Evolutionary conservation across 2,329 filamentous ascomycete genomes (phyloP), one percentile per base, ranked within the genome.

Genomic region (Trichoderma polysporum): DNA sequence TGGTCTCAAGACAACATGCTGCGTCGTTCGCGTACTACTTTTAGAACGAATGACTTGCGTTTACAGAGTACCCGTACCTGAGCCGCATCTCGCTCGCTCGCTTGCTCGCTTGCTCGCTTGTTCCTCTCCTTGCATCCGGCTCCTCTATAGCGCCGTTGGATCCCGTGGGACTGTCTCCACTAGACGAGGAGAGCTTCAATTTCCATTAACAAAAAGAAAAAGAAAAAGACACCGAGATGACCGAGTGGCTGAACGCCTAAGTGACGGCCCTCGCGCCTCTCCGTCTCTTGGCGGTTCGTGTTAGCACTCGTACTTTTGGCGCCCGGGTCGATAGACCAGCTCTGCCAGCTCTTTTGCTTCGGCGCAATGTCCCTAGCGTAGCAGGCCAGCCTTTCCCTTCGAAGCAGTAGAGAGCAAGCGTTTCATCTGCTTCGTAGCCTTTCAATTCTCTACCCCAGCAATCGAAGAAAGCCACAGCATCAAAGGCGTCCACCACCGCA

Each of bases 71-170:
- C 58, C 45, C 45, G 31, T 39, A 5, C 41, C 35, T 37, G 33
- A 57, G 45, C 58, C 25, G 45, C 58, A 52, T 35, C 59, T 52
- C 45, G 59, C 59, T 62, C 59, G 39, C 56, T 45, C n/a, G n/a
- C n/a, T n/a, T n/a, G n/a, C n/a, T n/a, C 41, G 50, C 50, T 54
- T 22, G 29, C 47, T 50, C 47, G 47, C 22, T 52, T 62, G n/a
- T 53, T 41, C 6, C 25, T 62, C 59, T 39, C 59, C 47, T 41
- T 37, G 33, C 47, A 52, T 52, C 33, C 17, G 47, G 50, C 50
- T 35, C 50, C 27, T 27, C 29, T 9, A 31, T 59, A 5, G 25
- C 39, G 22, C 17, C 50, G 50, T 22, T 22, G 8, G 45, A 50
- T 31, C 27, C 59, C 47, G 35, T 50, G 25, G 22, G 25, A 50